phyloP scores from a whole-genome alignment of 2,329 filamentous ascomycete genomes.

The Diaporthe australafricana region DNA sequence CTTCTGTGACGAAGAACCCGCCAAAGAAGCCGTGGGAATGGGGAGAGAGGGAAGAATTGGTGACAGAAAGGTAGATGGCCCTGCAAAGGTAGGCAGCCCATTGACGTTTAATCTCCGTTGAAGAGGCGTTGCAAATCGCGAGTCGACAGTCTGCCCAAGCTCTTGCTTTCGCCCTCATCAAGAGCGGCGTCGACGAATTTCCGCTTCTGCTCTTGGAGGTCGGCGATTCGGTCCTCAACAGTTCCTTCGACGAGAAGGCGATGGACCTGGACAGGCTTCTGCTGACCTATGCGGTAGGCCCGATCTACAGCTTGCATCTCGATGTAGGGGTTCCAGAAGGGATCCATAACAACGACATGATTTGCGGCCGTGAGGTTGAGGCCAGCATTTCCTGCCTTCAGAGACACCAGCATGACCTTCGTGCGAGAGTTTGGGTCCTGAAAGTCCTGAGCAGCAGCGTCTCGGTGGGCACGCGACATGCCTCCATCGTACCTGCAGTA shows the following conservation, averaged over 20 bases:
- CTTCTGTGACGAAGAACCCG: background rate
- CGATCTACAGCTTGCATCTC: constrained; percentile 94
- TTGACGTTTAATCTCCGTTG: constrained; percentile 31
- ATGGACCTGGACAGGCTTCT: constrained; percentile 79
- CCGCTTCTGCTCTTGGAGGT: constrained; percentile 82
- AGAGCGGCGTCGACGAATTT: constrained; percentile 82
- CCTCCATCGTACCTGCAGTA: constrained; percentile 82
- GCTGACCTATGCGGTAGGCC: constrained; percentile 88
- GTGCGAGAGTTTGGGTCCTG: constrained; percentile 62
- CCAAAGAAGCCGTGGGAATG: background rate
- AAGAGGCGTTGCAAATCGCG: constrained; percentile 80
- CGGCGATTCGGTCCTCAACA: constrained; percentile 88
- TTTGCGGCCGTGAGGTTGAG: constrained; percentile 87
- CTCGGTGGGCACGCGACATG: constrained; percentile 75
- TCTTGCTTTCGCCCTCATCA: constrained; percentile 77
- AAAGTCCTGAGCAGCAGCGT: constrained; percentile 76
- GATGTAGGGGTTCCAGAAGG: constrained; percentile 94
- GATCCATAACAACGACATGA: constrained; percentile 87
- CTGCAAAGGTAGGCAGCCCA: background rate
- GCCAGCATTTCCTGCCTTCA: constrained; percentile 86
- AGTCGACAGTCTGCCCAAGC: constrained; percentile 73
- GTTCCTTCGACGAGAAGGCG: constrained; percentile 81
- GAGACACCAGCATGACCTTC: constrained; percentile 80
- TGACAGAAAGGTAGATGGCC: background rate
- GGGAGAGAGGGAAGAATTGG: background rate